A percentile compares a stretch with the other conserved stretches of the same genome.
These are phyloP conservation scores for Rhodotorula toruloides DNA, from an alignment of 768 basidiomycete genomes.

Conservation along the genomic window DNA sequence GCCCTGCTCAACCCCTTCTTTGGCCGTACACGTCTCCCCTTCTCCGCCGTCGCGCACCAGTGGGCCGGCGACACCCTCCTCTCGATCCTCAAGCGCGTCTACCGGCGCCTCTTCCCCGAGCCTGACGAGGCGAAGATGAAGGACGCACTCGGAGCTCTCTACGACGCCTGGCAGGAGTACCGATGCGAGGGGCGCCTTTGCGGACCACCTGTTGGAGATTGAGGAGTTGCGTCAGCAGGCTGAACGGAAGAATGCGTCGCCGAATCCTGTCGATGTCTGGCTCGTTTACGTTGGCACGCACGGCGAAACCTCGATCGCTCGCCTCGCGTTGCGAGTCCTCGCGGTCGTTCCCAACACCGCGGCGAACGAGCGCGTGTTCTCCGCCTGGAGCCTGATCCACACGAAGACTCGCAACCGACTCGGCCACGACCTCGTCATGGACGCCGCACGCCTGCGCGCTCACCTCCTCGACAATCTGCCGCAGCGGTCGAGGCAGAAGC, in stretches of 20 bases:
- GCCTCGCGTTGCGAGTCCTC: neutral
- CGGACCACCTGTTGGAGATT: neutral
- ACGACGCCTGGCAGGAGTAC: too few relatives aligned
- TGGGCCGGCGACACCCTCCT: slow-evolving; percentile 2
- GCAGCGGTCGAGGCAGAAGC: neutral
- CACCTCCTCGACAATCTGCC: neutral
- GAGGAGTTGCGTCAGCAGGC: neutral
- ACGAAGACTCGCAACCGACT: slow-evolving; percentile 3
- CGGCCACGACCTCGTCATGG: neutral
- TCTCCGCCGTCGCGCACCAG: neutral
- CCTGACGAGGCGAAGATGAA: too few relatives aligned
- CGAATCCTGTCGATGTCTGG: neutral
- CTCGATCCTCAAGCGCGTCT: too few relatives aligned
- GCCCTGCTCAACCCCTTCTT: slow-evolving; percentile 1
- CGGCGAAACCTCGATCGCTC: neutral
- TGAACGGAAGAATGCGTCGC: neutral
- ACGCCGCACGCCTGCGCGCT: neutral
- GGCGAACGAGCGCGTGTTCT: slow-evolving; percentile 4
- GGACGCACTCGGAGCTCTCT: too few relatives aligned
- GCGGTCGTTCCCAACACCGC: neutral
- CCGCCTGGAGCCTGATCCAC: neutral
- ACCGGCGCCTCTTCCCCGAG: too few relatives aligned
- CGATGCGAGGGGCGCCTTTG: too few relatives aligned
- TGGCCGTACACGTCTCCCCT: neutral
- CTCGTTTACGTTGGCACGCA: neutral